A percentile compares a stretch with the other conserved stretches of the same genome.
These are phyloP conservation scores for Botryobasidium botryosum DNA, from an alignment of 768 basidiomycete species.

Conservation along the genomic window DNA sequence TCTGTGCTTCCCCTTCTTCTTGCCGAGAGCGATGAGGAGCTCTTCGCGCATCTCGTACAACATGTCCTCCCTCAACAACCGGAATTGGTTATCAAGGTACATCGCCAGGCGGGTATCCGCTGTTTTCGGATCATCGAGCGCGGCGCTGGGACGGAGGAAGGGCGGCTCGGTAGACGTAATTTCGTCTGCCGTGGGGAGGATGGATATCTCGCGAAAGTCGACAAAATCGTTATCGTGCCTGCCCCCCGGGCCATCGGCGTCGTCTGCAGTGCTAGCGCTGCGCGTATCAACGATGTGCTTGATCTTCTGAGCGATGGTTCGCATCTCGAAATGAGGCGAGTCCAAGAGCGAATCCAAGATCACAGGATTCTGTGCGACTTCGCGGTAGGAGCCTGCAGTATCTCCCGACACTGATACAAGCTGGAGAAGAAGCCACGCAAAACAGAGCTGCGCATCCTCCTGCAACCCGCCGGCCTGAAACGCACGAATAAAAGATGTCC, in stretches of 20 bases:
- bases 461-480: slow-evolving; percentile 13
- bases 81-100: slow-evolving; percentile 50
- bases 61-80: slow-evolving; percentile 48
- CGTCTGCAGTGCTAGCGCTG: slow-evolving; percentile 13
- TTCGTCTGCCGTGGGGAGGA: slow-evolving; percentile 47
- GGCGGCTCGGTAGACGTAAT: slow-evolving; percentile 27
- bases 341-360: slow-evolving; percentile 17
- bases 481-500: slow-evolving; percentile 18
- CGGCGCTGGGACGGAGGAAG: slow-evolving; percentile 31
- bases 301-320: slow-evolving; percentile 24
- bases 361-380: slow-evolving; percentile 20
- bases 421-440: slow-evolving; percentile 34
- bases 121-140: slow-evolving; percentile 28
- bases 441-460: slow-evolving; percentile 22
- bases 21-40: slow-evolving; percentile 25
- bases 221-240: slow-evolving; percentile 53
- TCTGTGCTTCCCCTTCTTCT: slow-evolving; percentile 27
- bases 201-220: slow-evolving; percentile 42
- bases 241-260: slow-evolving; percentile 32
- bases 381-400: slow-evolving; percentile 22
- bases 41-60: slow-evolving; percentile 40
- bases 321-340: slow-evolving; percentile 17
- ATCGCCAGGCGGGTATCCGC: slow-evolving; percentile 25
- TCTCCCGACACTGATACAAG: slow-evolving; percentile 27
- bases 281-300: slow-evolving; percentile 21